Percentiles rank a stretch among this genome's conserved stretches.
These are phyloP conservation scores for Alternaria hordeiaustralica DNA, from an alignment of 2,329 filamentous ascomycete genomes.

Conservation along the genomic window DNA sequence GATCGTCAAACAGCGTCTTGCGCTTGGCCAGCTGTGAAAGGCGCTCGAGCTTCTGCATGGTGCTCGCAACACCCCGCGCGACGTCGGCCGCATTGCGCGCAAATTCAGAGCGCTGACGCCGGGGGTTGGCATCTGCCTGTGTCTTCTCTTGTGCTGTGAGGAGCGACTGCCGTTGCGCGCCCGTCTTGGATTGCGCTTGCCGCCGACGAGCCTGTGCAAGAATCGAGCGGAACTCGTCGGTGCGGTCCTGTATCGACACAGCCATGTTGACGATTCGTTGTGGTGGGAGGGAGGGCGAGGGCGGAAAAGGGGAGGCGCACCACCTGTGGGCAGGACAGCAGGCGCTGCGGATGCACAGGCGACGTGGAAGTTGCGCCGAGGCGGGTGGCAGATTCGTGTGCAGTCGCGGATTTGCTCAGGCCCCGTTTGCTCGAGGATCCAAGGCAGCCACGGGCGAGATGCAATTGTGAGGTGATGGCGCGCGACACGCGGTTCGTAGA, in stretches of 20 bases:
- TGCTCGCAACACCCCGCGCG: conserved; percentile 86
- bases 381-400: not conserved
- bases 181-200: conserved; percentile 75
- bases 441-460: not conserved
- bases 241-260: conserved; percentile 92
- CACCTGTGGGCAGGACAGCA: conserved; percentile 9
- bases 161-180: conserved; percentile 80
- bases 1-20: conserved; percentile 96
- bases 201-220: conserved; percentile 83
- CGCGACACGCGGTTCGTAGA: conserved; percentile 6
- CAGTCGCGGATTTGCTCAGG: not conserved
- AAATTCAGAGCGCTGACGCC: conserved; percentile 78
- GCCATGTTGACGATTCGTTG: conserved; percentile 53
- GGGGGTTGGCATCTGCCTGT: conserved; percentile 61
- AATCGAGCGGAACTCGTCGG: conserved; percentile 91
- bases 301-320: conserved; percentile 10
- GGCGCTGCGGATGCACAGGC: conserved; percentile 14
- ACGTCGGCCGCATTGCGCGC: conserved; percentile 90
- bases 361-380: not conserved
- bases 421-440: not conserved
- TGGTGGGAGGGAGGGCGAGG: conserved; percentile 10
- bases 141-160: conserved; percentile 71
- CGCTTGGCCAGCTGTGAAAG: conserved; percentile 92
- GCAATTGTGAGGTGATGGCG: not conserved
- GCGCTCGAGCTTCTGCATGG: conserved; percentile 94